A percentile compares a stretch with the other conserved stretches of the same genome.
These are phyloP conservation scores for Solanum arcanum DNA, from an alignment of 257 asterid genomes.

Conservation along the genomic window DNA sequence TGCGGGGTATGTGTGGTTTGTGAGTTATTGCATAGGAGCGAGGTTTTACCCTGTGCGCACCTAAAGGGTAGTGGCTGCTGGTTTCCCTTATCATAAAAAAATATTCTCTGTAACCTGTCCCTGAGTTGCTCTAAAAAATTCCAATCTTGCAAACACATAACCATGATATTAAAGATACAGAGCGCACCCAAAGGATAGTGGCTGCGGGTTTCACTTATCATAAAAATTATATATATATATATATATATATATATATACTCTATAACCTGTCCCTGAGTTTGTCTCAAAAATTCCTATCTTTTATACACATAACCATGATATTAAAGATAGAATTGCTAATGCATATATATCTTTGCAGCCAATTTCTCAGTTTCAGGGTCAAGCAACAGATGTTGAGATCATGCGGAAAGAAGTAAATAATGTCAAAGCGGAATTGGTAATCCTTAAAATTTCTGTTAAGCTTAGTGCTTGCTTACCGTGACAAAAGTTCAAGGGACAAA, in stretches of 20 bases:
- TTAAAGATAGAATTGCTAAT: neutral
- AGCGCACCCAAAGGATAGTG: neutral
- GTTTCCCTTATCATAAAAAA: too few relatives aligned
- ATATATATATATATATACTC: neutral
- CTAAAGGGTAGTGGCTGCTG: too few relatives aligned
- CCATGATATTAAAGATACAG: neutral
- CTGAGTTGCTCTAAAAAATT: neutral
- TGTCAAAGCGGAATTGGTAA: conserved; percentile 83
- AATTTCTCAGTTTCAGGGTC: conserved; percentile 83
- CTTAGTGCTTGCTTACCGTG: neutral
- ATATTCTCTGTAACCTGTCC: neutral
- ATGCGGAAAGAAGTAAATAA: conserved; percentile 70
- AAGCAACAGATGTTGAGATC: conserved; percentile 86
- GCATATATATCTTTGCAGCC: conserved; percentile 48
- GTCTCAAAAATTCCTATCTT: neutral
- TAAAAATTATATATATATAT: too few relatives aligned
- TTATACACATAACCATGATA: neutral
- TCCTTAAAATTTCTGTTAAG: neutral
- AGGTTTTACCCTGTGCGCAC: neutral
- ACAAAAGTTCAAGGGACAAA: neutral
- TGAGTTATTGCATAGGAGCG: neutral
- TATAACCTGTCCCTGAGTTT: neutral
- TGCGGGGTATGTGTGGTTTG: neutral
- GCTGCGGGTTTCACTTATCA: neutral
- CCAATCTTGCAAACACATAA: neutral